phyloP scores from a whole-genome alignment of 495 filamentous ascomycete species.

The Neurospora africana region DNA sequence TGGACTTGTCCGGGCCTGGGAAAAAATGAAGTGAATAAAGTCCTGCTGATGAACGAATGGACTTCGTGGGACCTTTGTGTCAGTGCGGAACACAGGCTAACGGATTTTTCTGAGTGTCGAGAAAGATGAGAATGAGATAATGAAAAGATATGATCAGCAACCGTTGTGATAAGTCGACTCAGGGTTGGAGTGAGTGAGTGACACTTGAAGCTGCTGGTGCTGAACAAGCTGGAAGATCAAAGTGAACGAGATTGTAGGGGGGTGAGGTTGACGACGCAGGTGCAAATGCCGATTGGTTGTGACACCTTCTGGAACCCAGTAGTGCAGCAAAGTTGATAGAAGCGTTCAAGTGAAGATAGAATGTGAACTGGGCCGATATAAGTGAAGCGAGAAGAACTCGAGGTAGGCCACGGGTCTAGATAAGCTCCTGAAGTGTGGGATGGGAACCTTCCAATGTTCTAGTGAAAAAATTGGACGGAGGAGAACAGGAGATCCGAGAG shows the following conservation, averaged over 20 bases:
- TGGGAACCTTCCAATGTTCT: neutral
- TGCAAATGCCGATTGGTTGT: neutral
- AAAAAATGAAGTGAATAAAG: neutral
- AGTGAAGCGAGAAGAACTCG: neutral
- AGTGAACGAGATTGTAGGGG: neutral
- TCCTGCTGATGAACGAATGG: neutral
- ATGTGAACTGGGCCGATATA: neutral
- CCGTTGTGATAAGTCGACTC: neutral
- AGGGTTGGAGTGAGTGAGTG: neutral
- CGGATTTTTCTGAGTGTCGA: neutral
- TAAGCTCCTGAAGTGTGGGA: neutral
- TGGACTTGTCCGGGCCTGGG: neutral
- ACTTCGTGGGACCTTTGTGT: neutral
- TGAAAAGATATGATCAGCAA: neutral
- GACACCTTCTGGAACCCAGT: neutral
- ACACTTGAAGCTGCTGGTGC: neutral
- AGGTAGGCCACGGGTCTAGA: neutral
- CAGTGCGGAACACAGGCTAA: neutral
- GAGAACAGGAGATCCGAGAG: neutral
- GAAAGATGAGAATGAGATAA: neutral
- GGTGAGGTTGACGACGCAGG: neutral
- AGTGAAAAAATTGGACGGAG: neutral
- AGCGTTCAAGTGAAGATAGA: neutral
- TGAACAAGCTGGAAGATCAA: neutral
- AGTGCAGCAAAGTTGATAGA: neutral